Conservation (phyloP, 495 filamentous ascomycete genomes). For the Tuber indicum region DNA sequence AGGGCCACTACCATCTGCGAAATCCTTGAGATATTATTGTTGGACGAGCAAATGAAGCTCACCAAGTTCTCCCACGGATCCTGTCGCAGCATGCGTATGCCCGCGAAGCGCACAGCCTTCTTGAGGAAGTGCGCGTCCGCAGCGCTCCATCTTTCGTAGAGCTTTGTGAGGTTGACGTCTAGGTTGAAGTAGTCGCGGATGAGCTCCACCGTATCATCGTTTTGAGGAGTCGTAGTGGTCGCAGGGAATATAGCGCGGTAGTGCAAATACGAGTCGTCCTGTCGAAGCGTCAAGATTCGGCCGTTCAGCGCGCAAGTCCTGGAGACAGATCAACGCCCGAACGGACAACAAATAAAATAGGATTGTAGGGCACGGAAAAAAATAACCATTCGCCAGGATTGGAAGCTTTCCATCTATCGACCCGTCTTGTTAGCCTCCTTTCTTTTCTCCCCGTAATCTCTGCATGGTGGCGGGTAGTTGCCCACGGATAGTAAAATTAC, state of each 20-base stretch:
- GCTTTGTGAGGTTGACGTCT: slow-evolving; percentile 57
- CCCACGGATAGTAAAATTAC: slow-evolving; percentile 16
- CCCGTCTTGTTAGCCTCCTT: neutral
- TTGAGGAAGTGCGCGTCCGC: slow-evolving; percentile 84
- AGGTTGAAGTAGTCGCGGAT: slow-evolving; percentile 80
- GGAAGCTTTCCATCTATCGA: slow-evolving; percentile 69
- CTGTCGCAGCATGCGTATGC: slow-evolving; percentile 89
- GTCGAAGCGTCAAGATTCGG: slow-evolving; percentile 73
- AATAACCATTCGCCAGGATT: slow-evolving; percentile 69
- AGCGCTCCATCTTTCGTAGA: slow-evolving; percentile 83
- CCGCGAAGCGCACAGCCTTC: slow-evolving; percentile 78
- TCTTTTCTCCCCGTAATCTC: neutral
- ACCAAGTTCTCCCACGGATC: slow-evolving; percentile 94
- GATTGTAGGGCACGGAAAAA: slow-evolving; percentile 4
- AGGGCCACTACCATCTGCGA: slow-evolving; percentile 66
- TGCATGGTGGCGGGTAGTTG: neutral
- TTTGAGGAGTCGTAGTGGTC: slow-evolving; percentile 44
- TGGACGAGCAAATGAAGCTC: slow-evolving; percentile 95
- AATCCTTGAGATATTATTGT: slow-evolving; percentile 95
- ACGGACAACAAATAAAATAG: neutral
- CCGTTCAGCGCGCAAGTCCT: slow-evolving; percentile 80
- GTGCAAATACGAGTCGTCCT: slow-evolving; percentile 71
- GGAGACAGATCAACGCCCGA: slow-evolving; percentile 1
- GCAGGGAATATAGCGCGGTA: slow-evolving; percentile 60
- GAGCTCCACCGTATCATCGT: slow-evolving; percentile 60